These are phyloP conservation scores for Phylloporus sp. DNA, from an alignment of 768 basidiomycete genomes.

Conservation along the genomic window DNA sequence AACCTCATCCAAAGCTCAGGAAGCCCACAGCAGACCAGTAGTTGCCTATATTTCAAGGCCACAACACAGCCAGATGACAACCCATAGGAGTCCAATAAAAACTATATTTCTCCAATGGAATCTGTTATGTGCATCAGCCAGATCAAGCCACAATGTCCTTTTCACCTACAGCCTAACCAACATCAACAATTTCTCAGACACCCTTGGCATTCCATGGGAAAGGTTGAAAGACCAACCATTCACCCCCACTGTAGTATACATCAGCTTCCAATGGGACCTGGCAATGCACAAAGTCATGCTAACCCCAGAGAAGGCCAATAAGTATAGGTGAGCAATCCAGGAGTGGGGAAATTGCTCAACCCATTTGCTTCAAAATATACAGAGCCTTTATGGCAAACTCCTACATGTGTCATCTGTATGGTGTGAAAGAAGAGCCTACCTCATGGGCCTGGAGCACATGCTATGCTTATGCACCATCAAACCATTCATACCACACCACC, in stretches of 20 bases:
- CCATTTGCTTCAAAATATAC: conserved; percentile 4
- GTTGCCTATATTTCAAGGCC: no score
- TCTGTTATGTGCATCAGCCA: neutral
- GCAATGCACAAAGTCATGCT: conserved; percentile 18
- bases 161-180: neutral
- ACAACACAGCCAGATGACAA: no score
- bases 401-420: conserved; percentile 20
- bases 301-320: conserved; percentile 19
- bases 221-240: conserved; percentile 12
- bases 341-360: neutral
- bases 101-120: no score
- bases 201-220: conserved; percentile 14
- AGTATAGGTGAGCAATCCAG: conserved; percentile 6
- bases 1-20: no score
- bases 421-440: conserved; percentile 32
- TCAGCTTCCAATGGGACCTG: conserved; percentile 36
- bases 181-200: neutral
- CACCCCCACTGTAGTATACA: conserved; percentile 2
- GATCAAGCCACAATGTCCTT: neutral
- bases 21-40: no score
- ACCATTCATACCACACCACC: conserved; percentile 29
- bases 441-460: conserved; percentile 38
- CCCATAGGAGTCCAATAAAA: no score
- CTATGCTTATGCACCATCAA: conserved; percentile 21
- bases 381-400: conserved; percentile 7